Evolutionary conservation across 2,329 filamentous ascomycete species (phyloP).

Genomic region (Colletotrichum ledebouriae): DNA sequence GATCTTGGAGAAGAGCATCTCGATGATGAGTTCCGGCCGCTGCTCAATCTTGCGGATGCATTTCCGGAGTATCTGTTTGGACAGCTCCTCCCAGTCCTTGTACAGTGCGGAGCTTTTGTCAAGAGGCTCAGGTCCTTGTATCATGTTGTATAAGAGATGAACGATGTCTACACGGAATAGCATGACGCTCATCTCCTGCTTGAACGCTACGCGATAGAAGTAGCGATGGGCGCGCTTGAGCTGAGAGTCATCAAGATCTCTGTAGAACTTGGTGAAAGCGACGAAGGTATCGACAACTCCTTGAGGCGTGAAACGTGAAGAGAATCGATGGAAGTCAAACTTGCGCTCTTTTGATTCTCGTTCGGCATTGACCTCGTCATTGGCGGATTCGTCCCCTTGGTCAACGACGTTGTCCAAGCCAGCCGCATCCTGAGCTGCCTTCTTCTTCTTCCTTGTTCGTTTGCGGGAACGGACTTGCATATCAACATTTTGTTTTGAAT

Average conservation of each 20-base stretch:
- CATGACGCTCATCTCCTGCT: constrained; percentile 90
- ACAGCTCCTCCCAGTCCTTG: constrained; percentile 92
- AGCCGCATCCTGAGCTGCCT: constrained; percentile 64
- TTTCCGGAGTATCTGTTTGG: constrained; percentile 85
- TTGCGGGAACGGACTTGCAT: constrained; percentile 90
- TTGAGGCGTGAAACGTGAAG: constrained; percentile 84
- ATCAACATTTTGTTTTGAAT: constrained; percentile 94
- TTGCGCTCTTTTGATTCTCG: constrained; percentile 84
- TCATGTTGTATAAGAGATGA: constrained; percentile 87
- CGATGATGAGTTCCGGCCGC: constrained; percentile 86
- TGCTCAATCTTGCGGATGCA: constrained; percentile 88
- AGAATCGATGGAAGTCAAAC: constrained; percentile 92
- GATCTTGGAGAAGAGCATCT: constrained; percentile 96
- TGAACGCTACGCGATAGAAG: constrained; percentile 94
- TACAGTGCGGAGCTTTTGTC: constrained; percentile 76
- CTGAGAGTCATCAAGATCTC: constrained; percentile 82
- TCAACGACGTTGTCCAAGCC: constrained; percentile 62
- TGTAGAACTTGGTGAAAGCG: constrained; percentile 82
- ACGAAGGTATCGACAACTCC: constrained; percentile 91
- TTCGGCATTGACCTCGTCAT: constrained; percentile 80
- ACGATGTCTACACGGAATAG: constrained; percentile 94
- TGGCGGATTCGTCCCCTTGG: constrained; percentile 76
- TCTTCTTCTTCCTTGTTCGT: constrained; percentile 79
- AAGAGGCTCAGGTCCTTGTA: constrained; percentile 86
- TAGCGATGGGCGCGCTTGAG: constrained; percentile 94